Evolutionary conservation across 2,329 filamentous ascomycete species (phyloP).

Genomic region (Calonectria hawksworthii): DNA sequence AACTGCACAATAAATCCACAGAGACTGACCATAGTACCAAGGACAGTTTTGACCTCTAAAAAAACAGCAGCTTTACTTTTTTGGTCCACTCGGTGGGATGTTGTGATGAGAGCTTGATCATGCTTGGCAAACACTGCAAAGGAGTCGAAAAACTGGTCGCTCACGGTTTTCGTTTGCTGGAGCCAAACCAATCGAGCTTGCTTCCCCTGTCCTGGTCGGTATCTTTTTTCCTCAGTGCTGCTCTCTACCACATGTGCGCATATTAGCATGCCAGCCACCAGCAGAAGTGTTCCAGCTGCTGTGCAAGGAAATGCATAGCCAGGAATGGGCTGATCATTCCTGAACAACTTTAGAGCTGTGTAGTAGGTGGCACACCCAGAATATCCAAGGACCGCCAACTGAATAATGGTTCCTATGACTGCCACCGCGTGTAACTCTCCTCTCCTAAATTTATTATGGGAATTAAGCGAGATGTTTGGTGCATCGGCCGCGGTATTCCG

Average conservation of each 20-base stretch:
- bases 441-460: too few species aligned
- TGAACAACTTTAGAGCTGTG: conserved; percentile 5
- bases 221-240: conserved; percentile 45
- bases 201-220: conserved; percentile 7
- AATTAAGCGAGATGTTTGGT: too few species aligned
- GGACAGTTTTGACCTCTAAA: too few species aligned
- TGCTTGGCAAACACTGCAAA: conserved; percentile 29
- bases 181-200: conserved; percentile 46
- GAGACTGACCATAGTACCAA: too few species aligned
- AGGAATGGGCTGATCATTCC: conserved; percentile 14
- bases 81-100: not conserved
- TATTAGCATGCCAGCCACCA: conserved; percentile 46
- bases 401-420: too few species aligned
- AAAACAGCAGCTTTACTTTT: too few species aligned
- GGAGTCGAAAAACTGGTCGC: conserved; percentile 47
- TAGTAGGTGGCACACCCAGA: too few species aligned
- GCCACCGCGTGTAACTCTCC: too few species aligned
- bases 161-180: conserved; percentile 43
- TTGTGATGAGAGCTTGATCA: not conserved
- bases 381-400: too few species aligned
- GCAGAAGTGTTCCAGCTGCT: conserved; percentile 42
- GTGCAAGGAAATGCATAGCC: conserved; percentile 46
- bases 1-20: not conserved
- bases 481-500: too few species aligned
- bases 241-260: conserved; percentile 50